phyloP scores from a whole-genome alignment of 2,329 filamentous ascomycete species.

The Lachnellula cervina region DNA sequence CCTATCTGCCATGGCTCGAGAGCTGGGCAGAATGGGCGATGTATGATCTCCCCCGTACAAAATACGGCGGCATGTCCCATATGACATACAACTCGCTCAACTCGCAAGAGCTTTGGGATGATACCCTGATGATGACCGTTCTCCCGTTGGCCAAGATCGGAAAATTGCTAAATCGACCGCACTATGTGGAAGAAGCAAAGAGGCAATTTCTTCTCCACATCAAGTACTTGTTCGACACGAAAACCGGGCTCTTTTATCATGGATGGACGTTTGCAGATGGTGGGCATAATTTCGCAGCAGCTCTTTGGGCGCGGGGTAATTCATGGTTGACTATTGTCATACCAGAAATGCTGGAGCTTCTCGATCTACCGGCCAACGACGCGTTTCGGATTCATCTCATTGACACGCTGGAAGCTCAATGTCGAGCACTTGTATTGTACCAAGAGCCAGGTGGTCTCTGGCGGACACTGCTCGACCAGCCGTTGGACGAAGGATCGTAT shows the following conservation, averaged over 20 bases:
- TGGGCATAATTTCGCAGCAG: constrained; percentile 57
- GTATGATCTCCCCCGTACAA: constrained; percentile 66
- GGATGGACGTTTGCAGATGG: constrained; percentile 72
- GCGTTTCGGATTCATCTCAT: constrained; percentile 55
- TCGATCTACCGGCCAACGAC: constrained; percentile 56
- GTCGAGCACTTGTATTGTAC: constrained; percentile 54
- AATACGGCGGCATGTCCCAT: constrained; percentile 48
- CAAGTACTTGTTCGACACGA: constrained; percentile 70
- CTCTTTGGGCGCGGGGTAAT: constrained; percentile 58
- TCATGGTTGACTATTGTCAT: constrained; percentile 80
- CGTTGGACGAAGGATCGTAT: constrained; percentile 64
- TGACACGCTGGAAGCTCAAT: constrained; percentile 64
- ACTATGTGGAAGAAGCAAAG: constrained; percentile 75
- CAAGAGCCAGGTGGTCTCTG: constrained; percentile 63
- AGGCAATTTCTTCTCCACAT: constrained; percentile 72
- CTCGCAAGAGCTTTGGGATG: constrained; percentile 74
- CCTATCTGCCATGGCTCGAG: constrained; percentile 73
- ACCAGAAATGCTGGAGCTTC: constrained; percentile 71
- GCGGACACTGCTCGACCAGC: constrained; percentile 68
- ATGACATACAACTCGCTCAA: constrained; percentile 46
- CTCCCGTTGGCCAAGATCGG: constrained; percentile 70
- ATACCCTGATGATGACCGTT: constrained; percentile 85
- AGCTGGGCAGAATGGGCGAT: constrained; percentile 79
- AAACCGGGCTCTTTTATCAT: constrained; percentile 72
- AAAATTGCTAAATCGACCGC: constrained; percentile 60